Base-by-base conservation (phyloP, 2,329 filamentous ascomycete genomes). In the Tolypocladium endophyticum region DNA sequence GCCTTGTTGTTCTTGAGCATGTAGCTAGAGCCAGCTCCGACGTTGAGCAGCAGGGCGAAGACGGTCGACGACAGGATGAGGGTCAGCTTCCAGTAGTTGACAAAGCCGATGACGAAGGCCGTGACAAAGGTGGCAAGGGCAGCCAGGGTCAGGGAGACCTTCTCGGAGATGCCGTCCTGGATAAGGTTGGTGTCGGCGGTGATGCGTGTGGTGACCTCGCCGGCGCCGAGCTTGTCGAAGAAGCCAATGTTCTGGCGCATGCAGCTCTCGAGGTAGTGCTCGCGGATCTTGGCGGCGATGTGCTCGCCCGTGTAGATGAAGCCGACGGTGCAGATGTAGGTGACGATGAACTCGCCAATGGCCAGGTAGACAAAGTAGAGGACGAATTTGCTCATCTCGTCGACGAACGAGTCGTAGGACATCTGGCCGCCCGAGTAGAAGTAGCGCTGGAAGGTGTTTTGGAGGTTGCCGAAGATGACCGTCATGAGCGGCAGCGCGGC, bases 121-220 rank as follows among this genome's bases (percentile, higher is more conserved):
- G 92, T 87, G 59, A 96, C 76, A 69, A 97, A 97, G 11, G 90
- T 92, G 1, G 92, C 85, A 4, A 92, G 56, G 16, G 90, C 89
- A 18, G 86, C 85, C 59, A 96, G 71, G 0, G 90, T 92, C 63
- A 96, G 76, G 18, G 85, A 86, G 53, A 96, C 83, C 77, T 96
- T 96, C 73, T 96, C 90, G 0, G 90, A 95, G 54, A 99, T 91
- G 60, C 92, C 93, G 65, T 96, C 92, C 72, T 97, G 93, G 59
- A 97, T 87, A 58, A 96, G 78, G 68, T 96, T 97, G 53, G 91
- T 96, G 72, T 97, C 93, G 14, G 92, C 88, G 0, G 93, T 97
- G 66, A 97, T 96, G 64, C 92, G 87, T 1, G 92, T 96, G 0
- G 92, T 96, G 62, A 97, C 90, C 74, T 97, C 94, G 61, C 93